These are phyloP conservation scores for Syncephalastrum racemosum DNA, from an alignment of 371 early-diverging fungal genomes.

Conservation along the genomic window DNA sequence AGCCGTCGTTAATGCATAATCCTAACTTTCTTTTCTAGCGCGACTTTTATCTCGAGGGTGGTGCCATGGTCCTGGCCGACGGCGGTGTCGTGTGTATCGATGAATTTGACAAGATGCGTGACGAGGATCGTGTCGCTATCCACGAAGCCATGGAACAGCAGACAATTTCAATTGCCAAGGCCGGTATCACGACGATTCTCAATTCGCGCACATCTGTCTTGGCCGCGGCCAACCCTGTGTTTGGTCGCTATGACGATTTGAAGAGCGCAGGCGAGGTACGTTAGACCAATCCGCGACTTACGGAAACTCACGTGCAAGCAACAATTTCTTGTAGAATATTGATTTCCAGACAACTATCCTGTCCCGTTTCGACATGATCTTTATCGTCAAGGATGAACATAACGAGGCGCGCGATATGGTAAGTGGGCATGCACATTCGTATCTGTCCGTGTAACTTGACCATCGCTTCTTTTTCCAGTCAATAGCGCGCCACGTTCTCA, in stretches of 20 bases:
- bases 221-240: slow-evolving; percentile 99
- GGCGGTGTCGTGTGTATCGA: slow-evolving; percentile 99
- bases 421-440: slow-evolving; percentile 16
- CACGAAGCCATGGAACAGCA: slow-evolving; percentile 99
- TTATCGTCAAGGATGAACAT: slow-evolving; percentile 93
- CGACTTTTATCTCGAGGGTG: slow-evolving; percentile 99
- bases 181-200: slow-evolving; percentile 99
- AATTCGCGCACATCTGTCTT: slow-evolving; percentile 98
- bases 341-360: slow-evolving; percentile 99
- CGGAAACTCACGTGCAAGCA: no score
- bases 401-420: slow-evolving; percentile 81
- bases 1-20: not conserved
- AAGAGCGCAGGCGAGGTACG: slow-evolving; percentile 90
- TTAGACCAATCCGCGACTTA: not conserved
- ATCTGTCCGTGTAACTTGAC: slow-evolving; percentile 1
- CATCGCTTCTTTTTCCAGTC: slow-evolving; percentile 45
- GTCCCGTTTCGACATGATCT: slow-evolving; percentile 97
- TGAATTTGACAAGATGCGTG: slow-evolving; percentile 99
- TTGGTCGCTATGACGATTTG: slow-evolving; percentile 99
- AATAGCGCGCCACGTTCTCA: slow-evolving; percentile 92
- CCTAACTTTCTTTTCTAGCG: slow-evolving; percentile 47
- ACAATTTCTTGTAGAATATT: slow-evolving; percentile 75
- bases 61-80: slow-evolving; percentile 99
- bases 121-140: slow-evolving; percentile 99
- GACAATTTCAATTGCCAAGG: slow-evolving; percentile 99